Evolutionary conservation across 2,329 filamentous ascomycete species (phyloP).

Genomic region (Thermothelomyces thermophilus): DNA sequence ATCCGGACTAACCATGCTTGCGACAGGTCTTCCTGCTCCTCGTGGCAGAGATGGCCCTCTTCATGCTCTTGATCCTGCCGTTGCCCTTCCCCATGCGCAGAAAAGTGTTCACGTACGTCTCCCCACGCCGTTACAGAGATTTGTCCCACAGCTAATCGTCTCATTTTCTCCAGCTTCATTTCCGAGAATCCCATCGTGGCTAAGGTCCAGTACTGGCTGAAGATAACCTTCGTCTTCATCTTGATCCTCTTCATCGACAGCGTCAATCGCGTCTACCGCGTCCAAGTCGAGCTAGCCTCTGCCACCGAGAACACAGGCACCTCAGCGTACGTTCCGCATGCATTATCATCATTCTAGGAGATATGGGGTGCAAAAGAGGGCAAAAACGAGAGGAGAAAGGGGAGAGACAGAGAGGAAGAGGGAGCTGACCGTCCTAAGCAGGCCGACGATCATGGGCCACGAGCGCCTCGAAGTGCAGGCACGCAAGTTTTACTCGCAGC

Average conservation of each 20-base stretch:
- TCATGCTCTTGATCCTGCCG: conserved; percentile 74
- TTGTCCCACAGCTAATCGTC: not conserved
- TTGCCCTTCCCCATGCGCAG: conserved; percentile 81
- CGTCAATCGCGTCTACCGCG: conserved; percentile 90
- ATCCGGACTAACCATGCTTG: conserved; percentile 3
- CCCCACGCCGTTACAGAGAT: not conserved
- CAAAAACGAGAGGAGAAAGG: no score
- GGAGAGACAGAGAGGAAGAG: no score
- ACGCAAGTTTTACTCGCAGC: conserved; percentile 99
- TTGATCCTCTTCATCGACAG: conserved; percentile 96
- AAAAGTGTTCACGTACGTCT: conserved; percentile 66
- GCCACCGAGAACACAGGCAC: conserved; percentile 55
- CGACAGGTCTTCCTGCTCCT: conserved; percentile 81
- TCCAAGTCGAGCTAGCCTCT: conserved; percentile 78
- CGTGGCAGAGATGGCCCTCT: conserved; percentile 75
- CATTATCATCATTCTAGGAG: not conserved
- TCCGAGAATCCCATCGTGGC: conserved; percentile 79
- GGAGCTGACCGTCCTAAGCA: conserved; percentile 27
- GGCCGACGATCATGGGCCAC: conserved; percentile 70
- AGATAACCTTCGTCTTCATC: conserved; percentile 99
- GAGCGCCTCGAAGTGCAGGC: conserved; percentile 98
- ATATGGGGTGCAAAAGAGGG: not conserved
- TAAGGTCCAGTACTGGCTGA: conserved; percentile 94
- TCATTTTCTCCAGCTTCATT: conserved; percentile 61
- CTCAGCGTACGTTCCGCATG: conserved; percentile 39